Base-by-base conservation (phyloP, 257 asterid genomes). In the Handroanthus guayacan region DNA sequence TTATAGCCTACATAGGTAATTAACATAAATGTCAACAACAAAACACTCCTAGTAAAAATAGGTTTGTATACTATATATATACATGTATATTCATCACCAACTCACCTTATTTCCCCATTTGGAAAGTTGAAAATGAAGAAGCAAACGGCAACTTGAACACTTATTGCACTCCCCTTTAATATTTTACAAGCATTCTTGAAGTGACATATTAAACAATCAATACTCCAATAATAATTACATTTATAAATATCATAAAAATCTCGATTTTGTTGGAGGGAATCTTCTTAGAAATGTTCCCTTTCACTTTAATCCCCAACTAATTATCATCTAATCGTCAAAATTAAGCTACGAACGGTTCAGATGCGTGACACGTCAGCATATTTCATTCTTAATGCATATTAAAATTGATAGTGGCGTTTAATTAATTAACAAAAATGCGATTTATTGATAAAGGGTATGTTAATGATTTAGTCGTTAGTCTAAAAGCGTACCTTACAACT, bases 71-170 rank as follows among this genome's bases (percentile, higher is more conserved):
- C 73, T 47, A 5, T 31, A 2, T 11, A 9, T 25, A 6, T 63
- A 58, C 44, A 10, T 47, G 65, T 12, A 20, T 17, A 14, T 43
- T 34, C 82, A 78, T 57, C 47, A 64, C 45, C 70, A 41, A 71
- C 77, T 6, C 20, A 67, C 16, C 13, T 67, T 68, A 41, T n/a
- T n/a, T n/a, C 73, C 71, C 55, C 41, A 57, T 56, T 70, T 78
- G 68, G 81, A 68, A 83, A 75, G 67, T 34, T 25, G 51, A 43
- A 66, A 44, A 44, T 20, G 63, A 51, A 57, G 80, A 80, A 75
- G 83, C 83, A 78, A 81, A 83, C 4, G 71, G 14, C 61, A 5
- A 79, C 36, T 81, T 31, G 78, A 71, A 18, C 77, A 78, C 82
- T 69, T 34, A 54, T 65, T 78, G 44, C 38, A 60, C 54, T 48